phyloP scores from a whole-genome alignment of 257 asterid species.

The Solanum okadae region DNA sequence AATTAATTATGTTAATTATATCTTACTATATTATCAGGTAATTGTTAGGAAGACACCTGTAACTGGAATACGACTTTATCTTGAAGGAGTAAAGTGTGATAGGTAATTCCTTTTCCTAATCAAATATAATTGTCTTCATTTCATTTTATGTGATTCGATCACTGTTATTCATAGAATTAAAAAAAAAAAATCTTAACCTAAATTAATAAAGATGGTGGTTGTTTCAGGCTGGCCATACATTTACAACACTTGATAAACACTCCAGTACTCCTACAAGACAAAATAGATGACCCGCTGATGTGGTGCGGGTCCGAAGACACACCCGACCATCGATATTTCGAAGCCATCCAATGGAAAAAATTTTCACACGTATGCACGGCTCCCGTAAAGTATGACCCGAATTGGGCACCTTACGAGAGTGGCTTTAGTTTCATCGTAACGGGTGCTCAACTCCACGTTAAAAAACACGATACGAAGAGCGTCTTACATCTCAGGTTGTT shows the following conservation, averaged over 20 bases:
- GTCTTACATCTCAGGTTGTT: constrained; percentile 58
- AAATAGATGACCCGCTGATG: constrained; percentile 1
- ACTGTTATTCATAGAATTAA: background rate
- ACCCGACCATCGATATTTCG: constrained; percentile 40
- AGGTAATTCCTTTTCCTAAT: constrained; percentile 21
- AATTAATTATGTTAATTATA: background rate
- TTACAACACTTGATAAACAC: constrained; percentile 59
- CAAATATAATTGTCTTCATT: background rate
- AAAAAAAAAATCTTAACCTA: background rate
- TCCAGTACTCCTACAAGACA: constrained; percentile 41
- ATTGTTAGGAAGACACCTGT: constrained; percentile 48
- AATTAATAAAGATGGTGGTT: background rate
- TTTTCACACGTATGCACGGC: constrained; percentile 74
- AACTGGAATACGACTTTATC: constrained; percentile 83
- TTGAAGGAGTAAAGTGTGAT: constrained; percentile 73
- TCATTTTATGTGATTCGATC: background rate
- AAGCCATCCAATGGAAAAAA: constrained; percentile 64
- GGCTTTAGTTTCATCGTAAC: constrained; percentile 59
- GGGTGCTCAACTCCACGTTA: constrained; percentile 71
- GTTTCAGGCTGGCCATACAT: constrained; percentile 58
- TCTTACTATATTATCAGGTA: constrained; percentile 24
- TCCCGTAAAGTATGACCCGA: constrained; percentile 52
- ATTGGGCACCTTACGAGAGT: constrained; percentile 23
- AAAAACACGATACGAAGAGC: constrained; percentile 21
- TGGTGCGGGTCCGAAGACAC: constrained; percentile 61